phyloP scores from a whole-genome alignment of 306 rosid species.

The Myrica gale region DNA sequence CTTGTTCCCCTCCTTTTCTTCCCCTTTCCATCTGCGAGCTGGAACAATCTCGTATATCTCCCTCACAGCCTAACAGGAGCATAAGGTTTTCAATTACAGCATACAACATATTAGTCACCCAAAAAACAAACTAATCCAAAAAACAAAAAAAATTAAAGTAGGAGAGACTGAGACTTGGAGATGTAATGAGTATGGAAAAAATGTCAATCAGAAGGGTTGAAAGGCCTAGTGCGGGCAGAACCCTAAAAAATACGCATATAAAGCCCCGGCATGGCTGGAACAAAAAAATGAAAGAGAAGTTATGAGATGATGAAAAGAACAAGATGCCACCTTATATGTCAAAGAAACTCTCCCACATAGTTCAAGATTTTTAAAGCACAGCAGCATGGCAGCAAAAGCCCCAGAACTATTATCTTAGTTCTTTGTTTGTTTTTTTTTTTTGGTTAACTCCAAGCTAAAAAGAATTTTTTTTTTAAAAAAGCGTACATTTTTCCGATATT shows the following conservation, averaged over 20 bases:
- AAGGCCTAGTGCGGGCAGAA: background rate
- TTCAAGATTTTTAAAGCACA: too few species aligned
- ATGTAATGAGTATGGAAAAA: background rate
- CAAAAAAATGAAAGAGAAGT: too few species aligned
- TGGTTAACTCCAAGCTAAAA: too few species aligned
- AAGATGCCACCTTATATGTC: too few species aligned
- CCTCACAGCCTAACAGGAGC: conserved; percentile 67
- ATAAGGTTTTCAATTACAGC: conserved; percentile 2
- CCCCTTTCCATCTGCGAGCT: conserved; percentile 69
- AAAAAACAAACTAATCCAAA: conserved; percentile 7
- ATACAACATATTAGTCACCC: background rate
- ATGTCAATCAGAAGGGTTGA: background rate
- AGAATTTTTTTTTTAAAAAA: too few species aligned
- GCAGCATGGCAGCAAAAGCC: too few species aligned
- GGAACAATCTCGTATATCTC: conserved; percentile 88
- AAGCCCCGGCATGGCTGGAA: background rate
- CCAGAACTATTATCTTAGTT: too few species aligned
- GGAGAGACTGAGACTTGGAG: background rate
- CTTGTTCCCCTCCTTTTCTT: conserved; percentile 67
- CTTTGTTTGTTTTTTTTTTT: too few species aligned
- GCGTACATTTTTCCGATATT: too few species aligned
- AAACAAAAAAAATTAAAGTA: background rate
- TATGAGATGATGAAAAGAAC: too few species aligned
- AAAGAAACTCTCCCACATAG: too few species aligned
- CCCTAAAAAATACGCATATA: background rate